Evolutionary conservation across 129 eudicot genomes (phyloP), one percentile per base, ranked within the genome.

Genomic region (Daucus carota): DNA sequence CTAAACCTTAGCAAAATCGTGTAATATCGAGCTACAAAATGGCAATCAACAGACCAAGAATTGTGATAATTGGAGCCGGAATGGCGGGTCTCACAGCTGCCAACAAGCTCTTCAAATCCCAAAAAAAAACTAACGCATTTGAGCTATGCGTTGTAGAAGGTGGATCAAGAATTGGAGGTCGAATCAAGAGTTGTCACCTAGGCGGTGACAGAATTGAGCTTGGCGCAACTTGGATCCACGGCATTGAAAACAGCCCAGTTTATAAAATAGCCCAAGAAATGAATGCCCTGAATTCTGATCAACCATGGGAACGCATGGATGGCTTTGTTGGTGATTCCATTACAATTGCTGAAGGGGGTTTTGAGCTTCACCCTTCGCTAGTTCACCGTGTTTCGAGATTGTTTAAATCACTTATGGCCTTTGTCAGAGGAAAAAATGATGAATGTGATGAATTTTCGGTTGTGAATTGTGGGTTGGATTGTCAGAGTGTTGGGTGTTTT

Each of bases 181-280:
- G 98, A 79, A 86, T 92, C 60, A 90, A 80, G 73, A 84, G 96
- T 10, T 78, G 92, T 6, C 89, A 88, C 79, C 90, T 92, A 62
- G 85, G 89, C 80, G 98, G 95, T 73, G 92, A 90, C 78, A 80
- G 89, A 82, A 83, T 92, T 75, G 98, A 92, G 83, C 79, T 86
- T 80, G 96, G 98, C 6, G 98, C 98, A 47, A 92, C 98, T 9
- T 92, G 98, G 98, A 92, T 92, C 86, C 98, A 92, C 83, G 98
- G 98, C n/a, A 88, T 88, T 79, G 84, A 79, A 13, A 92, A 88
- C 16, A 92, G 98, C 83, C 98, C 98, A 26, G 77, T 92, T 84
- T 76, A 90, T 77, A 83, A 82, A 52, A 88, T 93, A 63, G 95
- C 96, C 73, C 87, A 82, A 68, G 87, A 93, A 62, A 80, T 72